A percentile compares a stretch with the other conserved stretches of the same genome.
Evolutionary conservation across 805 yeast species (phyloP).

Genomic region (Candida ficus): DNA sequence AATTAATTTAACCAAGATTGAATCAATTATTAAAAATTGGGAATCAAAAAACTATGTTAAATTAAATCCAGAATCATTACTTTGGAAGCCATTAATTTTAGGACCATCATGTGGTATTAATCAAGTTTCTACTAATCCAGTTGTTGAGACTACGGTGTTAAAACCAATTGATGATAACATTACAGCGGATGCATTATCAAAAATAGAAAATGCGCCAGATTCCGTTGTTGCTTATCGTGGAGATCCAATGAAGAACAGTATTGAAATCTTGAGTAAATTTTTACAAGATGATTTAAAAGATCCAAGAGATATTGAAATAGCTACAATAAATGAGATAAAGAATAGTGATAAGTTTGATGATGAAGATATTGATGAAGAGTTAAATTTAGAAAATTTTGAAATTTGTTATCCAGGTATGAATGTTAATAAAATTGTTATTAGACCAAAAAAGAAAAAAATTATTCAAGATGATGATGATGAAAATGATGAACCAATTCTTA

Average conservation of each 20-base stretch:
- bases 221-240: too few species aligned
- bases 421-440: slow-evolving; percentile 14
- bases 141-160: slow-evolving; percentile 24
- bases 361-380: slow-evolving; percentile 15
- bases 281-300: slow-evolving; percentile 66
- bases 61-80: slow-evolving; percentile 46
- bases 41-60: slow-evolving; percentile 45
- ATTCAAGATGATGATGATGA: slow-evolving; percentile 24
- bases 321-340: slow-evolving; percentile 44
- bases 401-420: slow-evolving; percentile 35
- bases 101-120: slow-evolving; percentile 87
- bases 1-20: slow-evolving; percentile 42
- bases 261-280: slow-evolving; percentile 53
- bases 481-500: too few species aligned
- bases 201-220: background rate
- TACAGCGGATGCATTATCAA: slow-evolving; percentile 1
- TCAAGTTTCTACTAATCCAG: slow-evolving; percentile 29
- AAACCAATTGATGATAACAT: slow-evolving; percentile 7
- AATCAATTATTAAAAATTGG: slow-evolving; percentile 43
- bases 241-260: slow-evolving; percentile 38
- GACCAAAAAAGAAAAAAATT: slow-evolving; percentile 21
- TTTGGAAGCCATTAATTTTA: slow-evolving; percentile 81
- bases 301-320: slow-evolving; percentile 53
- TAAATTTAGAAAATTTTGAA: slow-evolving; percentile 17
- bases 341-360: slow-evolving; percentile 22